Percentiles rank a stretch among this genome's conserved stretches.
Evolutionary conservation across 441 rosid species (phyloP).

Genomic region (Mallotus repandus): DNA sequence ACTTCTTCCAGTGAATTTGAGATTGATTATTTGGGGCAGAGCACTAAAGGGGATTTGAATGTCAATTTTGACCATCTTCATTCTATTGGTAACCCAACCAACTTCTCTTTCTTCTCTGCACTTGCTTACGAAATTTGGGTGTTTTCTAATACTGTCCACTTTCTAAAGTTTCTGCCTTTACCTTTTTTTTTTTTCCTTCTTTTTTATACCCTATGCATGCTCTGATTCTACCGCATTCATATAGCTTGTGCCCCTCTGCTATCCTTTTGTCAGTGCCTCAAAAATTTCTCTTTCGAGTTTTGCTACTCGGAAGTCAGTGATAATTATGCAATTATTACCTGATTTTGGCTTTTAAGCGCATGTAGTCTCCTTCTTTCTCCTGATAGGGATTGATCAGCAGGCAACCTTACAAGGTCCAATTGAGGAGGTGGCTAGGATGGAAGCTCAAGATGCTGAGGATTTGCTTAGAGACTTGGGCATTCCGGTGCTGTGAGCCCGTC

Average conservation of each 20-base stretch:
- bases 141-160: neutral
- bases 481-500: slow-evolving; percentile 52
- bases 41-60: slow-evolving; percentile 95
- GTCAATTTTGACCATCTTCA: slow-evolving; percentile 64
- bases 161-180: neutral
- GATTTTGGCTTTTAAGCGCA: slow-evolving; percentile 7
- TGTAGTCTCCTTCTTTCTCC: neutral
- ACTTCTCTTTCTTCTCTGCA: neutral
- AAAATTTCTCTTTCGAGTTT: neutral
- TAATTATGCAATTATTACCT: neutral
- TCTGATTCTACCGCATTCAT: too few relatives aligned
- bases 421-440: slow-evolving; percentile 77
- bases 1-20: slow-evolving; percentile 60
- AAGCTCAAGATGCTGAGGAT: slow-evolving; percentile 72
- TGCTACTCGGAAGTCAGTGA: neutral
- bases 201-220: neutral
- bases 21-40: slow-evolving; percentile 92
- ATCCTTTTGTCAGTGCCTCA: neutral
- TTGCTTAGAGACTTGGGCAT: slow-evolving; percentile 75
- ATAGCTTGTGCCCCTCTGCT: neutral
- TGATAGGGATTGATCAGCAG: slow-evolving; percentile 57
- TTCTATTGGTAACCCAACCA: slow-evolving; percentile 42
- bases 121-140: neutral
- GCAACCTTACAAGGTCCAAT: slow-evolving; percentile 81
- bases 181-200: neutral